Evolutionary conservation across 148 eudicot species (phyloP), one percentile per base, ranked within the genome.

Genomic region (Nepenthes gracilis): DNA sequence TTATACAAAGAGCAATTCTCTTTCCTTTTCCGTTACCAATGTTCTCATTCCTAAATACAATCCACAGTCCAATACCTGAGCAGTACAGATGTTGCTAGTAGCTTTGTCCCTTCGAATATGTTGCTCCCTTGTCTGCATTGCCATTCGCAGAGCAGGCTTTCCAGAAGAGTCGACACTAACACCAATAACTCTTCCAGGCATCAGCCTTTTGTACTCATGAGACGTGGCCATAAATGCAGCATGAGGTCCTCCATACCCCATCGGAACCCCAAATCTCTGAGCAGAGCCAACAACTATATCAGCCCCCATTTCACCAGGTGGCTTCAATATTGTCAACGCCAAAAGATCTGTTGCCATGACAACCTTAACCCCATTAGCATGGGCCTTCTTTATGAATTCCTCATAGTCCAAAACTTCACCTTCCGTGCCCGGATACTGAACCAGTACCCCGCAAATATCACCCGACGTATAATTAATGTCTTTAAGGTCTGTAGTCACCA

Each of bases 181-280:
- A 61, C 97, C 97, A 64, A 92, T 92, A 62, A 92, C 75, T 67
- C 97, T 85, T 65, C 97, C 97, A 0, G 97, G 97, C 94, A 92
- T 92, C 96, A 92, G 70, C 74, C 97, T 85, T 84, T 92, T 92
- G 62, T 92, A 92, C 75, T 92, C 97, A 62, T 92, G 97, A 40
- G 94, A 83, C 0, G 97, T 88, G 35, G 97, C 97, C 80, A 92
- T 54, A 74, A 92, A 92, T 9, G 97, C 97, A 12, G 97, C 97
- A 74, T 92, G 97, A 40, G 97, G 97, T 36, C 97, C 97, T 23
- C 97, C 97, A 74, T 92, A 92, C 35, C 97, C 97, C 97, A 92
- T 88, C 1, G 97, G 97, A 36, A 92, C 97, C 53, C 97, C 97
- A 74, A 92, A 92, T 68, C 97, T 85, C 79, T 92, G 97, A n/a